These are phyloP conservation scores for Chenopodium album DNA, from an alignment of 148 eudicot species.

Conservation along the genomic window DNA sequence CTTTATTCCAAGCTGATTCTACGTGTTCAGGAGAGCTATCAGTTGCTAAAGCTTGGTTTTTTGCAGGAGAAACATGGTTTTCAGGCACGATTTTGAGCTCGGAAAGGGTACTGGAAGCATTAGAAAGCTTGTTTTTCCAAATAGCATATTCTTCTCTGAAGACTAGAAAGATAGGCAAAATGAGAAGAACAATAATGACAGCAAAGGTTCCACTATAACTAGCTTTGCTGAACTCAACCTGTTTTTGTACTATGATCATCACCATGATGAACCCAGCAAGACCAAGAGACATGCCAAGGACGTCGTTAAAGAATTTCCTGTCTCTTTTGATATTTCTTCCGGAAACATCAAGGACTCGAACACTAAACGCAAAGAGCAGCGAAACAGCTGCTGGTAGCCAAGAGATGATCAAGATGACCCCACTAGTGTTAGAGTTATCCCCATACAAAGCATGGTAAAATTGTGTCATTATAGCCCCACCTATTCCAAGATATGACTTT, in stretches of 20 bases:
- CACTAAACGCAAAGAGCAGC: conserved; percentile 26
- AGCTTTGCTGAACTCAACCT: conserved; percentile 23
- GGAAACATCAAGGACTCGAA: conserved; percentile 24
- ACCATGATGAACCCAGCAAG: conserved; percentile 29
- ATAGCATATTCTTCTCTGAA: conserved; percentile 25
- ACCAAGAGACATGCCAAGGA: conserved; percentile 23
- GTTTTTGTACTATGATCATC: conserved; percentile 20
- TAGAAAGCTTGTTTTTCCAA: conserved; percentile 16
- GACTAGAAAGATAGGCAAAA: conserved; percentile 27
- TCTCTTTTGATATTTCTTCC: conserved; percentile 26
- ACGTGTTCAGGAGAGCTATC: background rate
- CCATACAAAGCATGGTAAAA: conserved; percentile 35
- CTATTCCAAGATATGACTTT: conserved; percentile 35
- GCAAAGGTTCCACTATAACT: conserved; percentile 27
- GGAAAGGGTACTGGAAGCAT: background rate
- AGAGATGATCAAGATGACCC: conserved; percentile 32
- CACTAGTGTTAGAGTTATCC: conserved; percentile 10
- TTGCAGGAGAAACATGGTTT: background rate
- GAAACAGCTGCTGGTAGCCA: conserved; percentile 30
- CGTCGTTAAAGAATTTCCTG: conserved; percentile 24
- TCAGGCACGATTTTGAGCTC: conserved; percentile 20
- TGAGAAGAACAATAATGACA: conserved; percentile 26
- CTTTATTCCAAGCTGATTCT: conserved; percentile 4
- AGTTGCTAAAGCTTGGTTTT: background rate
- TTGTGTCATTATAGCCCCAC: conserved; percentile 40